Conservation (phyloP, 768 basidiomycete species). For the Suillus fuscotomentosus region DNA sequence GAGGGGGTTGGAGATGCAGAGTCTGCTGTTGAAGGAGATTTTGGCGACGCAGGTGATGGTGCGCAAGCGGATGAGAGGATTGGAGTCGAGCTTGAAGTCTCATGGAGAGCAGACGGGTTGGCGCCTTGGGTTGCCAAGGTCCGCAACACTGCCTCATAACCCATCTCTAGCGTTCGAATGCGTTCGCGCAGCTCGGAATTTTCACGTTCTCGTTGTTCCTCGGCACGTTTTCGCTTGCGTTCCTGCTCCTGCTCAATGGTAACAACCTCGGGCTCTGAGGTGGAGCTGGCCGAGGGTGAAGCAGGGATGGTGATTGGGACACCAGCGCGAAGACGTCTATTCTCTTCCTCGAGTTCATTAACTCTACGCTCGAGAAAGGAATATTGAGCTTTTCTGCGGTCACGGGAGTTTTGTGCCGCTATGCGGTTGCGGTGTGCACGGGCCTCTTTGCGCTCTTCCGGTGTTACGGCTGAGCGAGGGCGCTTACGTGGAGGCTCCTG, state of each 20-base stretch:
- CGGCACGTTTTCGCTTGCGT: conserved; percentile 32
- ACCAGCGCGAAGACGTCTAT: conserved; percentile 67
- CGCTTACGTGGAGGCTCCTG: conserved; percentile 72
- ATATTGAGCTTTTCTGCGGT: conserved; percentile 86
- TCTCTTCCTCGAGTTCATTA: conserved; percentile 79
- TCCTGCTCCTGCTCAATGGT: conserved; percentile 27
- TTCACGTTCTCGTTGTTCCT: conserved; percentile 54
- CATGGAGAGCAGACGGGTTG: conserved; percentile 20
- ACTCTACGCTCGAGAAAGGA: conserved; percentile 64
- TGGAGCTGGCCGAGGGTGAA: conserved; percentile 8
- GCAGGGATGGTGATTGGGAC: conserved; percentile 28
- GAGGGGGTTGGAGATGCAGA: conserved; percentile 26
- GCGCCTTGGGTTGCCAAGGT: conserved; percentile 63
- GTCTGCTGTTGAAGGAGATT: conserved; percentile 22
- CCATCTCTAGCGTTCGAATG: conserved; percentile 74
- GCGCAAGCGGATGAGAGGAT: conserved; percentile 19
- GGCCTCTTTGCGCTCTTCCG: conserved; percentile 84
- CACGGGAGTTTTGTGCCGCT: conserved; percentile 91
- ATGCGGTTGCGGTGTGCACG: conserved; percentile 91
- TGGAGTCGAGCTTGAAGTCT: conserved; percentile 11
- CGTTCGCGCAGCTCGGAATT: conserved; percentile 76
- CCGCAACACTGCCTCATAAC: conserved; percentile 80
- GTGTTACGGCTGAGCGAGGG: conserved; percentile 54
- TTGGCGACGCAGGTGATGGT: conserved; percentile 20
- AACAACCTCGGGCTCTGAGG: conserved; percentile 23